Percentiles rank a stretch among this genome's conserved stretches.
phyloP scores from a whole-genome alignment of 1,284 basidiomycete species.

The Fistulina hepatica region DNA sequence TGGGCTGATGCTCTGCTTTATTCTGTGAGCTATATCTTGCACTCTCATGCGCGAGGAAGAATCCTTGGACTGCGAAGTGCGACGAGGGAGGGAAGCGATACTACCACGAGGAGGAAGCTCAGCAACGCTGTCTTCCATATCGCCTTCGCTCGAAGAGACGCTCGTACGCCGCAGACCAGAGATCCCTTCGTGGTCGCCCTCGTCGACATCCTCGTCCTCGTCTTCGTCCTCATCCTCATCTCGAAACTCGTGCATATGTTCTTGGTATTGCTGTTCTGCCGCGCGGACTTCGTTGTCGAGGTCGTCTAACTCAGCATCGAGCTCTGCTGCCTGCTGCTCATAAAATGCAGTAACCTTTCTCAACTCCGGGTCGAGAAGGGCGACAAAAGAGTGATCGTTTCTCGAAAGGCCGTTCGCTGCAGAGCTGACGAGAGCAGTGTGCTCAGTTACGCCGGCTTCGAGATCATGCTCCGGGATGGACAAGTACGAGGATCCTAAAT shows the following conservation, averaged over 20 bases:
- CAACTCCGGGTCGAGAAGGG: conserved; percentile 76
- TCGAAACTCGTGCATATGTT: conserved; percentile 40
- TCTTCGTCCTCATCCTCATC: conserved; percentile 52
- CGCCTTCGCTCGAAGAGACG: too few species aligned
- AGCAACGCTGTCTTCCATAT: too few species aligned
- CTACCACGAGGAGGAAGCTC: too few species aligned
- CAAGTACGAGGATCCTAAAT: conserved; percentile 18
- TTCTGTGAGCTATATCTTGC: too few species aligned
- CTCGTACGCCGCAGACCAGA: too few species aligned
- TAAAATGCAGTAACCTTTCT: conserved; percentile 82
- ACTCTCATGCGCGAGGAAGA: too few species aligned
- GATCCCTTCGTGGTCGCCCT: too few species aligned
- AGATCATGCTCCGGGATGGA: too few species aligned
- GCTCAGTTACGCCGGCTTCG: conserved; percentile 59
- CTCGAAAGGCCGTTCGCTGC: conserved; percentile 25
- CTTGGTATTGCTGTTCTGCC: conserved; percentile 54
- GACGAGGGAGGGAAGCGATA: too few species aligned
- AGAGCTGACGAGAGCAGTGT: conserved; percentile 38
- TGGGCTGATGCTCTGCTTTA: too few species aligned
- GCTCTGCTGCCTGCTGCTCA: conserved; percentile 61
- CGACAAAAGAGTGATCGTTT: conserved; percentile 54
- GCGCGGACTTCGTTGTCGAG: conserved; percentile 43
- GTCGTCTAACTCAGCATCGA: conserved; percentile 50
- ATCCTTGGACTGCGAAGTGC: too few species aligned
- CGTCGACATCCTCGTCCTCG: conserved; percentile 57